phyloP scores from a whole-genome alignment of 2,329 filamentous ascomycete species.

The Xylariaceae sp. region DNA sequence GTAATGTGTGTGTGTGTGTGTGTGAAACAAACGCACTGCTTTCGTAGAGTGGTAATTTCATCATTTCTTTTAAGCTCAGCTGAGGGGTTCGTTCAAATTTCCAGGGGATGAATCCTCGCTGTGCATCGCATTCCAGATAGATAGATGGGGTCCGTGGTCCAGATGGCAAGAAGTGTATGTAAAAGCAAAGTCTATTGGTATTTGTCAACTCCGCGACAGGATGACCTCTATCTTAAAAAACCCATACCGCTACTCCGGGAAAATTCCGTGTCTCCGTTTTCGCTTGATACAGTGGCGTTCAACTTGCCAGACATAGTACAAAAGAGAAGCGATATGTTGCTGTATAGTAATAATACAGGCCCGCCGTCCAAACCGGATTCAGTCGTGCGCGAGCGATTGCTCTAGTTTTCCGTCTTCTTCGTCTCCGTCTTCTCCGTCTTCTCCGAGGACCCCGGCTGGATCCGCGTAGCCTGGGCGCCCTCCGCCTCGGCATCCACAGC shows the following conservation, averaged over 20 bases:
- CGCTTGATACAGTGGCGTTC: constrained; percentile 21
- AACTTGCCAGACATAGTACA: constrained; percentile 21
- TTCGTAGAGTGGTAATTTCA: no score
- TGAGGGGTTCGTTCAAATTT: no score
- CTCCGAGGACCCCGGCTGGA: constrained; percentile 2
- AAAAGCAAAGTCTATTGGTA: constrained; percentile 15
- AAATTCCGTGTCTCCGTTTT: constrained; percentile 13
- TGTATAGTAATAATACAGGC: constrained; percentile 13
- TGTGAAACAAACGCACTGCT: no score
- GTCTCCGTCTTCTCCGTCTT: constrained; percentile 13
- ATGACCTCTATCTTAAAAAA: constrained; percentile 17
- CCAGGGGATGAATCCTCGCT: no score
- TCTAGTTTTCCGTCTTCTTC: constrained; percentile 14
- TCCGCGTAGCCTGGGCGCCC: constrained; percentile 19
- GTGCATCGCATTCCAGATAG: no score
- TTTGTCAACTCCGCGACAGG: constrained; percentile 15
- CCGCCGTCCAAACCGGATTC: no score
- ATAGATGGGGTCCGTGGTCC: no score
- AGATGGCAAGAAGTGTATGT: not conserved
- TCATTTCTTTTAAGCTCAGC: no score
- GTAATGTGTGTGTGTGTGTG: no score
- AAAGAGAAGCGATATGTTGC: constrained; percentile 24
- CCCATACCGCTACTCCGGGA: constrained; percentile 19
- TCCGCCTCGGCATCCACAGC: constrained; percentile 50
- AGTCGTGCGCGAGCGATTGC: constrained; percentile 8